Evolutionary conservation across 1,284 basidiomycete species (phyloP).

Genomic region (Athelia psychrophila): DNA sequence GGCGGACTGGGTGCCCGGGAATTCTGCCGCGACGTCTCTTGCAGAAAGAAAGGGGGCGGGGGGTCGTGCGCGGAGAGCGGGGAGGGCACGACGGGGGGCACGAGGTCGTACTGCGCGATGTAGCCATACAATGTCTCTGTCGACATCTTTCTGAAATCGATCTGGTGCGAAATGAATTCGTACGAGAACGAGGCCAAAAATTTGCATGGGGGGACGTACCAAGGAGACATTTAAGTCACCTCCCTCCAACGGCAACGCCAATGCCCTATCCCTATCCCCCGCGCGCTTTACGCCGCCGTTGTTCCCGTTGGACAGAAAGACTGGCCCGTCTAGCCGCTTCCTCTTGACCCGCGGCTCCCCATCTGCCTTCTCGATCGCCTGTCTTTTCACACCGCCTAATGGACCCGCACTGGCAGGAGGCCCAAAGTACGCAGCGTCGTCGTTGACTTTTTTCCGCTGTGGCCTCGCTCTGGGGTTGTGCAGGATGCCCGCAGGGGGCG

Average conservation of each 20-base stretch:
- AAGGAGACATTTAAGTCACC: not conserved
- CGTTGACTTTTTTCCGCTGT: slow-evolving; percentile 56
- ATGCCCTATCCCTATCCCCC: too few relatives aligned
- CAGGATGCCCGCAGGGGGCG: slow-evolving; percentile 9
- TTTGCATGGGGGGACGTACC: not conserved
- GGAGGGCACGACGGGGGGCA: slow-evolving; percentile 65
- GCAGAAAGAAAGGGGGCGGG: slow-evolving; percentile 58
- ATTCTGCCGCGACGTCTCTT: slow-evolving; percentile 41
- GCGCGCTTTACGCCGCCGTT: too few relatives aligned
- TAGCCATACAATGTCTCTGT: slow-evolving; percentile 61
- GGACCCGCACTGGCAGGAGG: slow-evolving; percentile 35
- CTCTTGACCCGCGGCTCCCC: slow-evolving; percentile 68
- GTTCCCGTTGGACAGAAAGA: not conserved
- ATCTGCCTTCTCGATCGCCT: slow-evolving; percentile 56
- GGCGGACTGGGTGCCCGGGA: slow-evolving; percentile 49
- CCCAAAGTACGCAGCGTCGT: slow-evolving; percentile 63
- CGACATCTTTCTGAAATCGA: slow-evolving; percentile 69
- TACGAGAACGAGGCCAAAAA: not conserved
- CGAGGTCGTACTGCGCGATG: slow-evolving; percentile 64
- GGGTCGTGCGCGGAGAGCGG: slow-evolving; percentile 66
- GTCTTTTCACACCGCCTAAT: slow-evolving; percentile 42
- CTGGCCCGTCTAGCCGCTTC: slow-evolving; percentile 51
- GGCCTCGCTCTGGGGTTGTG: slow-evolving; percentile 23
- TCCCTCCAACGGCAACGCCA: not conserved
- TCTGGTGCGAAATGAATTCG: slow-evolving; percentile 34